These are phyloP conservation scores for Cordyceps militaris DNA, from an alignment of 2,329 filamentous ascomycete species.

Conservation along the genomic window DNA sequence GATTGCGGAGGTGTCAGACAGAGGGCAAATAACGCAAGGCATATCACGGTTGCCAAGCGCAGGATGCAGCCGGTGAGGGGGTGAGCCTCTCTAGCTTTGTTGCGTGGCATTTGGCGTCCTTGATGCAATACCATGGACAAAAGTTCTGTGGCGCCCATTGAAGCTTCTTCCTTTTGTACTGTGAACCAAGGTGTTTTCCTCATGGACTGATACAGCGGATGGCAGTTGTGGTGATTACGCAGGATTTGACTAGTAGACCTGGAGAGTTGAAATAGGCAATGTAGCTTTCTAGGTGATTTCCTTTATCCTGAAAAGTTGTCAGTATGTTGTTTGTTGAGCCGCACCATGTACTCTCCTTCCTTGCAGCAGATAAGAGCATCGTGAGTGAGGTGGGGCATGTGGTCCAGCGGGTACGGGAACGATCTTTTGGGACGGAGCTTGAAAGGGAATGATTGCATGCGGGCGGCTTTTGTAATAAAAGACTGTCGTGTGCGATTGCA, in stretches of 20 bases:
- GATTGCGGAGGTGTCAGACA: background rate
- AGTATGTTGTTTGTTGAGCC: background rate
- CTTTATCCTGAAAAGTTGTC: background rate
- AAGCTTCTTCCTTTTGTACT: background rate
- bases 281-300: no score
- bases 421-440: conserved; percentile 3
- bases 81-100: background rate
- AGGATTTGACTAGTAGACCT: background rate
- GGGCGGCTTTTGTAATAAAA: background rate
- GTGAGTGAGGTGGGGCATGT: conserved; percentile 6
- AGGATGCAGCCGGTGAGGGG: background rate
- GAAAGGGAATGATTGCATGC: background rate
- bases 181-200: background rate
- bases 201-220: background rate
- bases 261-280: background rate
- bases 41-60: background rate
- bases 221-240: background rate
- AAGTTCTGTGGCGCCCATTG: background rate
- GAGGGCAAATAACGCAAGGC: background rate
- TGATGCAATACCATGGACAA: background rate
- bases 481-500: background rate
- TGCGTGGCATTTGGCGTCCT: background rate
- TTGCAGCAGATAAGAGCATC: conserved; percentile 1
- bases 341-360: background rate
- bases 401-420: conserved; percentile 2